Evolutionary conservation across 2,329 filamentous ascomycete genomes (phyloP).

Genomic region (Aspergillus bombycis): DNA sequence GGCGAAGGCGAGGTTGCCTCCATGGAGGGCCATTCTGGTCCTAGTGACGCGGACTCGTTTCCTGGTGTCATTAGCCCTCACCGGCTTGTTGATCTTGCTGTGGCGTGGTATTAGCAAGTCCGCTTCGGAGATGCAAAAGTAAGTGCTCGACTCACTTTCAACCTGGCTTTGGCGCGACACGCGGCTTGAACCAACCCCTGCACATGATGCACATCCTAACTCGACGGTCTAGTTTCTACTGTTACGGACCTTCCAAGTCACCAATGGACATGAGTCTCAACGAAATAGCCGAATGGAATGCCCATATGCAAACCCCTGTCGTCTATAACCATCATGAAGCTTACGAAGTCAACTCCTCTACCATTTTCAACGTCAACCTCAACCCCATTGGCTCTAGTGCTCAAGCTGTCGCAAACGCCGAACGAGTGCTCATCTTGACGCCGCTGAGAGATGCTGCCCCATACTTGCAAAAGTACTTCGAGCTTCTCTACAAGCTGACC

Average conservation of each 20-base stretch:
- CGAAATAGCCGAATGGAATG: conserved; percentile 86
- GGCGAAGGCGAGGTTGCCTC: conserved; percentile 76
- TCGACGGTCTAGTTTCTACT: conserved; percentile 75
- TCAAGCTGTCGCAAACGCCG: conserved; percentile 76
- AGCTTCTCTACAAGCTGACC: conserved; percentile 83
- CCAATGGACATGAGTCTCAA: conserved; percentile 94
- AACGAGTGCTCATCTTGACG: conserved; percentile 88
- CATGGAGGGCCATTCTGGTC: conserved; percentile 70
- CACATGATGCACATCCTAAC: conserved; percentile 14
- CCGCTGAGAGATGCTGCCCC: conserved; percentile 86
- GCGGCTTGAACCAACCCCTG: background rate
- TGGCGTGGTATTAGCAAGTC: conserved; percentile 84
- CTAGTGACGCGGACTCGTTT: conserved; percentile 78
- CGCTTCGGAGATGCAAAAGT: conserved; percentile 90
- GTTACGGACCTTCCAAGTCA: conserved; percentile 92
- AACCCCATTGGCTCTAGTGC: conserved; percentile 81
- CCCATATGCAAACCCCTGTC: conserved; percentile 87
- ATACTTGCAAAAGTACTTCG: conserved; percentile 87
- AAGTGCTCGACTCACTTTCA: conserved; percentile 34
- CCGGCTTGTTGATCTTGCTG: conserved; percentile 74
- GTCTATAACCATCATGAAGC: conserved; percentile 95
- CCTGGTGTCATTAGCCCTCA: conserved; percentile 71
- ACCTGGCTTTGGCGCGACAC: background rate
- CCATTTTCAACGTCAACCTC: conserved; percentile 79
- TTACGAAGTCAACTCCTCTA: conserved; percentile 77